Evolutionary conservation across 306 rosid species (phyloP), one percentile per base, ranked within the genome.

Genomic region (Ormosia semicastrata): DNA sequence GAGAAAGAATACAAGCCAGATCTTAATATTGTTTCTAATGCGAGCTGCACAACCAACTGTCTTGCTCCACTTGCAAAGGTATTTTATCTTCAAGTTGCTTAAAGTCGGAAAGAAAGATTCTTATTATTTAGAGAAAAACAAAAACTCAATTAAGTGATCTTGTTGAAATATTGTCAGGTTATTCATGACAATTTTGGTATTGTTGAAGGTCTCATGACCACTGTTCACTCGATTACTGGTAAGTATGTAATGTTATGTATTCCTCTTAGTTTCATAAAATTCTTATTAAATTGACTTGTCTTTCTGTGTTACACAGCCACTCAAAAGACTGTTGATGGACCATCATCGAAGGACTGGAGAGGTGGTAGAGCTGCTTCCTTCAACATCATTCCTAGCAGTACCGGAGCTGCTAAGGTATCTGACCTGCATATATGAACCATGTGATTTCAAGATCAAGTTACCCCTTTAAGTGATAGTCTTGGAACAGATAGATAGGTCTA

Each of bases 341-440:
- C 98, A 78, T 94, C 97, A 75, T 65, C 34, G 75, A 94, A 94
- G 89, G 98, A 94, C 71, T 94, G 97, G 98, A 94, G 98, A 87
- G 98, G 97, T 66, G 98, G 98, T 4, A 93, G 97, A 66, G 97
- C 98, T 64, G 98, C 98, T 83, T 94, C 98, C 75, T 86, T 82
- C 71, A 94, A 94, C 91, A 94, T 94, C 79, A 94, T 92, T 86
- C 98, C 98, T 41, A 92, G 98, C 54, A 92, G 97, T 79, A 94
- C 98, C 8, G 98, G 98, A 74, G 97, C 97, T 59, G 97, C 98
- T 14, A 94, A 93, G 97, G 97, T 94, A 85, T 6, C 15, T 24
- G 24, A 24, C 24, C 24, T 24, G 24, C 24, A 24, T 24, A 24
- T 24, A 24, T 24, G 24, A 24, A 24, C 1, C 33, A 54, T 73